phyloP scores from a whole-genome alignment of 2,329 filamentous ascomycete species.

The Diaporthe humulicola region DNA sequence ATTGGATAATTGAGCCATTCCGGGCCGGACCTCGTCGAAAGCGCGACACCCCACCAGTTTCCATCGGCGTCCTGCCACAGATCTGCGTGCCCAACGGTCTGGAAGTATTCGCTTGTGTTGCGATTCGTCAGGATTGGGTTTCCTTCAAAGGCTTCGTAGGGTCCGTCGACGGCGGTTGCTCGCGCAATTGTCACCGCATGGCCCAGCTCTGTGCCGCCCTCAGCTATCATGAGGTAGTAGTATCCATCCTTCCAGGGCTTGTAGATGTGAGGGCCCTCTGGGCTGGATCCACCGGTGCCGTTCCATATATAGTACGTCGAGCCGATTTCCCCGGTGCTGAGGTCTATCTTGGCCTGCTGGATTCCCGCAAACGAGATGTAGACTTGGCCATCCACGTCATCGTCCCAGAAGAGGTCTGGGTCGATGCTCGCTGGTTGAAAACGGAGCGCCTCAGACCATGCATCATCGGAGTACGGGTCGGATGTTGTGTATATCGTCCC shows the following conservation, averaged over 20 bases:
- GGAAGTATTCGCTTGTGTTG: slow-evolving; percentile 55
- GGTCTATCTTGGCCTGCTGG: slow-evolving; percentile 50
- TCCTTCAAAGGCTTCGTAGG: slow-evolving; percentile 55
- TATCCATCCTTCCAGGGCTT: slow-evolving; percentile 53
- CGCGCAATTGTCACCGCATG: slow-evolving; percentile 61
- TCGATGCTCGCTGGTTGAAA: slow-evolving; percentile 53
- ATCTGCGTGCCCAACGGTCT: slow-evolving; percentile 60
- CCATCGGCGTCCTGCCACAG: slow-evolving; percentile 58
- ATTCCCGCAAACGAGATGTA: slow-evolving; percentile 54
- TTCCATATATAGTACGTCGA: slow-evolving; percentile 55
- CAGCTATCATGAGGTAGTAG: slow-evolving; percentile 61
- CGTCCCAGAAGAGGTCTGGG: slow-evolving; percentile 58
- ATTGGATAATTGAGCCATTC: slow-evolving; percentile 61
- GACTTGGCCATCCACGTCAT: slow-evolving; percentile 46
- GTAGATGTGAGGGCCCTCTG: slow-evolving; percentile 60
- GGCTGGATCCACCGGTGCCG: slow-evolving; percentile 57
- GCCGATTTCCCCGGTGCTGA: slow-evolving; percentile 52
- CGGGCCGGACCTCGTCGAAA: slow-evolving; percentile 60
- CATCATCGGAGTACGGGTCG: slow-evolving; percentile 53
- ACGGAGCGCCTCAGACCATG: slow-evolving; percentile 55
- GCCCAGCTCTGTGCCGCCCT: slow-evolving; percentile 58
- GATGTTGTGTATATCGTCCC: slow-evolving; percentile 52
- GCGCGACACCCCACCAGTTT: slow-evolving; percentile 66
- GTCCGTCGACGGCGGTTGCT: slow-evolving; percentile 54
- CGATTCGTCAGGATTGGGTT: slow-evolving; percentile 62